Percentiles rank a stretch among this genome's conserved stretches.
Conservation (phyloP, 108 stramenopile species). For the Stephanodiscus minutulus region DNA sequence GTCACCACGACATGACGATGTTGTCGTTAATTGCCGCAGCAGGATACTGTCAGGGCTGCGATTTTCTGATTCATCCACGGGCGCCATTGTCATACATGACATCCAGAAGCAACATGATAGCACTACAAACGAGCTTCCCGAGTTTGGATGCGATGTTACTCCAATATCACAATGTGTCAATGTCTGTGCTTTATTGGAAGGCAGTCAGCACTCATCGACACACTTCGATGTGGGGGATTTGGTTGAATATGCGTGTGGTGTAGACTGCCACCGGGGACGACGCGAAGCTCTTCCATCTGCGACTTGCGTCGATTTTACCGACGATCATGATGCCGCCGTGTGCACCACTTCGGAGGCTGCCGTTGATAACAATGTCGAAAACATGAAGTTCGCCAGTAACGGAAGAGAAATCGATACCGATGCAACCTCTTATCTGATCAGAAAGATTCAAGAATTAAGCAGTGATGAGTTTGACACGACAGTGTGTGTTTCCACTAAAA, state of each 20-base stretch:
- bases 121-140: no score
- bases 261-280: conserved; percentile 16
- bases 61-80: not conserved
- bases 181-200: conserved; percentile 9
- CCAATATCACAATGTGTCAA: conserved; percentile 10
- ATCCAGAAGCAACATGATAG: conserved; percentile 4
- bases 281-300: not conserved
- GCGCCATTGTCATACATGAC: not conserved
- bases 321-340: not conserved
- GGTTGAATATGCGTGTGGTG: conserved; percentile 20
- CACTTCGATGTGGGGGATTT: conserved; percentile 24
- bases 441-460: conserved; percentile 12
- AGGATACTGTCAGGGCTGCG: conserved; percentile 14
- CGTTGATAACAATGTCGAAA: not conserved
- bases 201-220: conserved; percentile 11
- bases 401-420: not conserved
- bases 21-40: not conserved
- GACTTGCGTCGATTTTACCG: not conserved
- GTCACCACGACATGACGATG: not conserved
- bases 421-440: not conserved
- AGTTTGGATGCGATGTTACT: not conserved
- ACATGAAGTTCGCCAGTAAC: no score
- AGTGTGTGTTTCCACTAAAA: conserved; percentile 13
- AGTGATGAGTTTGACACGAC: conserved; percentile 7
- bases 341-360: not conserved